Evolutionary conservation across 1,284 basidiomycete species (phyloP), one percentile per base, ranked within the genome.

Genomic region (Cutaneotrichosporon mucoides): DNA sequence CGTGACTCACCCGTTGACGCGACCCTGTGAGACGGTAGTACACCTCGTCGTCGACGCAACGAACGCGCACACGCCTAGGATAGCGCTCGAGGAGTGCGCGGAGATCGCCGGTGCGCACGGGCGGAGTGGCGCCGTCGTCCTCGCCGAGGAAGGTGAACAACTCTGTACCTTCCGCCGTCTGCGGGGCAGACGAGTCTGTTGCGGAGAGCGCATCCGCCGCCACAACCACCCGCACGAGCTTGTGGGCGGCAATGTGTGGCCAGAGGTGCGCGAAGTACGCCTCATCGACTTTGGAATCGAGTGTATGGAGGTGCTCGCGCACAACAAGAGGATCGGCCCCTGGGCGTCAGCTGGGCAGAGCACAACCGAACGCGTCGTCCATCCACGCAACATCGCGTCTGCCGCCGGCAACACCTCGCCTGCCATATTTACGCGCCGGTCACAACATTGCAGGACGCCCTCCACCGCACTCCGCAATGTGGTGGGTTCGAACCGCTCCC

Each of bases 11-110:
- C 59, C 63, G 66, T 33, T 68, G 62, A 57, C 73, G 66, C 4
- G 70, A 71, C 12, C 75, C 75, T 0, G 73, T 75, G 47, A 77
- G 58, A 12, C 72, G 66, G 49, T 66, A 72, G 60, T 76, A 76
- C 53, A 76, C 70, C 53, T 76, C 75, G 35, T 73, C 69, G 42
- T 72, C 72, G 6, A 63, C 69, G 36, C 71, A 71, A 15, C 73
- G 60, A 1, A 77, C 60, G n/a, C 75, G 60, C 15, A 77, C 45
- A n/a, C 73, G 60, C 10, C 63, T 57, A 3, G 73, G 72, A 65
- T 73, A 75, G 52, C 68, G 70, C 15, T 53, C 63, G 10, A 52
- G 51, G 34, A 77, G 64, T 1, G 52, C 61, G 5, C 40, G 41
- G 8, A 71, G 63, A 53, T 75, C 68, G 9, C 37, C 40, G 9